These are phyloP conservation scores for Rutidosis leptorrhynchoides DNA, from an alignment of 129 eudicot species.

Conservation along the genomic window DNA sequence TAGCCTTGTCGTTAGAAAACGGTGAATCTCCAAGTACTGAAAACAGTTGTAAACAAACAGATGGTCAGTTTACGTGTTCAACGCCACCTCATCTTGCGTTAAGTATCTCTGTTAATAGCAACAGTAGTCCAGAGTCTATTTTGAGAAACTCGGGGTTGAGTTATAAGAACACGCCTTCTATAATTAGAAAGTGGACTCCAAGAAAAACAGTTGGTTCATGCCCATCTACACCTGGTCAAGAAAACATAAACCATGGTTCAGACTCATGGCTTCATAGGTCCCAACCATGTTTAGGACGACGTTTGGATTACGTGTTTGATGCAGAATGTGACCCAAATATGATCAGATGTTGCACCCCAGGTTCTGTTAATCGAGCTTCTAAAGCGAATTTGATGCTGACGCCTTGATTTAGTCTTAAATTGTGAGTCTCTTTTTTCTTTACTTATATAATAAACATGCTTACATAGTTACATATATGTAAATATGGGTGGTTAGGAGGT, in stretches of 20 bases:
- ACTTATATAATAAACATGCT: not conserved
- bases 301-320: constrained; percentile 65
- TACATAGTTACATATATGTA: not conserved
- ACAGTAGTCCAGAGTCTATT: constrained; percentile 71
- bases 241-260: constrained; percentile 24
- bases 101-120: constrained; percentile 32
- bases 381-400: constrained; percentile 43
- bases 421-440: constrained; percentile 31
- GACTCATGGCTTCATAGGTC: constrained; percentile 34
- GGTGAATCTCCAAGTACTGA: constrained; percentile 25
- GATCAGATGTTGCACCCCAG: constrained; percentile 46
- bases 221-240: constrained; percentile 24
- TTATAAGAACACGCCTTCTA: constrained; percentile 73
- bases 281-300: constrained; percentile 51
- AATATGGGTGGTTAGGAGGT: not conserved
- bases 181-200: constrained; percentile 57
- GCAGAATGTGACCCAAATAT: constrained; percentile 53
- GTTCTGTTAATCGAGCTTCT: constrained; percentile 43
- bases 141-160: constrained; percentile 74
- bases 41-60: constrained; percentile 16
- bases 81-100: constrained; percentile 44
- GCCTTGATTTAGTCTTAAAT: constrained; percentile 31
- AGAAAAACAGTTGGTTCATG: constrained; percentile 28
- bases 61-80: constrained; percentile 30
- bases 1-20: constrained; percentile 17